Percentiles rank a stretch among this genome's conserved stretches.
Evolutionary conservation across 257 asterid species (phyloP).

Genomic region (Lycium barbarum): DNA sequence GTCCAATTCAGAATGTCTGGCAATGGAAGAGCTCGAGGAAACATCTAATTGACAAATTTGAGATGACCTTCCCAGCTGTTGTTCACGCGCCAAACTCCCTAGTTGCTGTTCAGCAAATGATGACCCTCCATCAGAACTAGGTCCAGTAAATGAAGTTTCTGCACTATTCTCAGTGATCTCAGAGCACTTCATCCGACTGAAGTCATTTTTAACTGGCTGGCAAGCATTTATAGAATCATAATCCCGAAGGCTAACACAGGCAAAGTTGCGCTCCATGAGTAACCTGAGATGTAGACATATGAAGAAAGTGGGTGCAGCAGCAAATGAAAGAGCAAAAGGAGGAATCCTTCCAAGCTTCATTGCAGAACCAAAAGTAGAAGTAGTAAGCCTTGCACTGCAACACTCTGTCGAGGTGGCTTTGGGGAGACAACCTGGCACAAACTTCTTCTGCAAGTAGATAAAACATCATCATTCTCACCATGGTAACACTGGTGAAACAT

Average conservation of each 20-base stretch:
- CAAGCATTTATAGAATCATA: slow-evolving; percentile 37
- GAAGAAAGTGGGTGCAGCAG: slow-evolving; percentile 59
- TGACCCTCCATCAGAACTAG: slow-evolving; percentile 38
- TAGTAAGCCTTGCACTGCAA: slow-evolving; percentile 42
- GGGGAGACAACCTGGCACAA: slow-evolving; percentile 52
- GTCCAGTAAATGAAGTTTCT: slow-evolving; percentile 35
- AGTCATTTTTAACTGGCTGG: slow-evolving; percentile 42
- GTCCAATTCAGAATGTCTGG: slow-evolving; percentile 35
- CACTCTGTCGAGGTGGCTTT: slow-evolving; percentile 57
- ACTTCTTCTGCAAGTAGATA: slow-evolving; percentile 48
- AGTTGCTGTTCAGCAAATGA: slow-evolving; percentile 39
- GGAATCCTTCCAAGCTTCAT: slow-evolving; percentile 48
- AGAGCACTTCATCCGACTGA: slow-evolving; percentile 41
- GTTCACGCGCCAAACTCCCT: slow-evolving; percentile 32
- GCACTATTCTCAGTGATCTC: slow-evolving; percentile 36
- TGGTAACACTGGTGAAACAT: slow-evolving; percentile 13
- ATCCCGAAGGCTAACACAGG: slow-evolving; percentile 44
- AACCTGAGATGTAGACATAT: slow-evolving; percentile 50
- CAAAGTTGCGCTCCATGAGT: slow-evolving; percentile 51
- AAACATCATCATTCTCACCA: slow-evolving; percentile 40
- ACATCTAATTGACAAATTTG: slow-evolving; percentile 33
- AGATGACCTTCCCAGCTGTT: slow-evolving; percentile 38
- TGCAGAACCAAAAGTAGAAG: slow-evolving; percentile 48
- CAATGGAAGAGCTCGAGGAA: slow-evolving; percentile 29
- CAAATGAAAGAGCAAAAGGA: slow-evolving; percentile 54